phyloP scores from a whole-genome alignment of 1,284 basidiomycete species.

The Clitocybe nebularis region DNA sequence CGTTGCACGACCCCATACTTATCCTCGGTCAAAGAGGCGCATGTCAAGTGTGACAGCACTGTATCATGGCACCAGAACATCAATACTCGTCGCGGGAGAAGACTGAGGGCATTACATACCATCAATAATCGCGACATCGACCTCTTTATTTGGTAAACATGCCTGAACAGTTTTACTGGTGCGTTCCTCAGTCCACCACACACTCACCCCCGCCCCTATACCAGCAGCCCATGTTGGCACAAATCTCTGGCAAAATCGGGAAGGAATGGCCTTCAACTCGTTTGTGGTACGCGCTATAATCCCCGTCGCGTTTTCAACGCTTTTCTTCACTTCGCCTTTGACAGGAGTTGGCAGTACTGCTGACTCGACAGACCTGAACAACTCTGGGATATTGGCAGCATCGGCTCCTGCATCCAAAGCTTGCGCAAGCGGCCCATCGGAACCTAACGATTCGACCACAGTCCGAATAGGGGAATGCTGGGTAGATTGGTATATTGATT shows the following conservation, averaged over 20 bases:
- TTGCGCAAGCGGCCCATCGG: slow-evolving; percentile 52
- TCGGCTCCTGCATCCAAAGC: slow-evolving; percentile 44
- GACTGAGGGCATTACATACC: slow-evolving; percentile 35
- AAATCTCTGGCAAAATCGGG: slow-evolving; percentile 18
- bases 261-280: slow-evolving; percentile 6
- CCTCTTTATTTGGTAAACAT: slow-evolving; percentile 51
- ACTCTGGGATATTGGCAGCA: slow-evolving; percentile 50
- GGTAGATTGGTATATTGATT: slow-evolving; percentile 37
- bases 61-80: slow-evolving; percentile 1
- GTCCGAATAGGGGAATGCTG: slow-evolving; percentile 41
- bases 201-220: slow-evolving; percentile 17
- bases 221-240: slow-evolving; percentile 30
- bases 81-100: slow-evolving; percentile 1
- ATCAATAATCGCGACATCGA: slow-evolving; percentile 56
- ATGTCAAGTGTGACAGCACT: slow-evolving; percentile 71
- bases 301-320: slow-evolving; percentile 18
- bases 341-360: slow-evolving; percentile 23
- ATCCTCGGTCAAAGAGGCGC: slow-evolving; percentile 75
- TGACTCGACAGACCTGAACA: slow-evolving; percentile 49
- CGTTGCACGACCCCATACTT: slow-evolving; percentile 79
- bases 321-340: slow-evolving; percentile 27
- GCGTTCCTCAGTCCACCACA: slow-evolving; percentile 61
- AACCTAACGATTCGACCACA: slow-evolving; percentile 51
- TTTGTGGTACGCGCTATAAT: slow-evolving; percentile 14
- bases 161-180: slow-evolving; percentile 48